Conservation (phyloP, 2,329 filamentous ascomycete species). For the Talaromyces atroroseus region DNA sequence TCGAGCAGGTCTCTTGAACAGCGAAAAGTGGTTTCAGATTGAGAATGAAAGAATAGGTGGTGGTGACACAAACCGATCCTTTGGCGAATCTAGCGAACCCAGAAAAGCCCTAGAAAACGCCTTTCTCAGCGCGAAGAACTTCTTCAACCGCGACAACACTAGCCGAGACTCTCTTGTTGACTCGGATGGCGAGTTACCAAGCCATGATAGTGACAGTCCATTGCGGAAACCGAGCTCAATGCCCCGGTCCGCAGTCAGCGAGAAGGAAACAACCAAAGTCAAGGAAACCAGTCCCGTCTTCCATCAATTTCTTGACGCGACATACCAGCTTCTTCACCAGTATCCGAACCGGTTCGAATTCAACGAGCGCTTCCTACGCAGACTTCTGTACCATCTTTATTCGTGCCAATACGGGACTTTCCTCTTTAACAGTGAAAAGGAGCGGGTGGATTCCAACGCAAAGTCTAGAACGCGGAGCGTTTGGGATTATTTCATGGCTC, state of each 20-base stretch:
- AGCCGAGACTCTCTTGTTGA: slow-evolving; percentile 60
- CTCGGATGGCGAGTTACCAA: slow-evolving; percentile 50
- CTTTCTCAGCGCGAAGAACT: slow-evolving; percentile 75
- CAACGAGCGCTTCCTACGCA: slow-evolving; percentile 85
- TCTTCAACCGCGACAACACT: slow-evolving; percentile 77
- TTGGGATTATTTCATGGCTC: slow-evolving; percentile 90
- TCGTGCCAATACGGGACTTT: slow-evolving; percentile 97
- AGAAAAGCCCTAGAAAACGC: slow-evolving; percentile 80
- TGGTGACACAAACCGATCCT: slow-evolving; percentile 39
- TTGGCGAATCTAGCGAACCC: slow-evolving; percentile 40
- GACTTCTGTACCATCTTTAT: slow-evolving; percentile 87
- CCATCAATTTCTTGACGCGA: slow-evolving; percentile 93
- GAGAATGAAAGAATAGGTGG: slow-evolving; percentile 73
- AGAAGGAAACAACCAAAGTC: slow-evolving; percentile 65
- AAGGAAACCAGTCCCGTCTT: slow-evolving; percentile 95
- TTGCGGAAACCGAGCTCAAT: slow-evolving; percentile 31
- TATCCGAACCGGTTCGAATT: slow-evolving; percentile 88
- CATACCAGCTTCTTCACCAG: slow-evolving; percentile 83
- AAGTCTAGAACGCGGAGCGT: slow-evolving; percentile 74
- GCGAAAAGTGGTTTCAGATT: slow-evolving; percentile 88
- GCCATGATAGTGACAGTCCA: slow-evolving; percentile 43
- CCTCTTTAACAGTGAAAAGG: slow-evolving; percentile 89
- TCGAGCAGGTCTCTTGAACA: slow-evolving; percentile 78
- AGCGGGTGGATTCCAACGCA: slow-evolving; percentile 66
- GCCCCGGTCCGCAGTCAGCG: slow-evolving; percentile 36